Conservation (phyloP, 192 early-diverging fungal species). For the Thoreauomyces humboldtii region DNA sequence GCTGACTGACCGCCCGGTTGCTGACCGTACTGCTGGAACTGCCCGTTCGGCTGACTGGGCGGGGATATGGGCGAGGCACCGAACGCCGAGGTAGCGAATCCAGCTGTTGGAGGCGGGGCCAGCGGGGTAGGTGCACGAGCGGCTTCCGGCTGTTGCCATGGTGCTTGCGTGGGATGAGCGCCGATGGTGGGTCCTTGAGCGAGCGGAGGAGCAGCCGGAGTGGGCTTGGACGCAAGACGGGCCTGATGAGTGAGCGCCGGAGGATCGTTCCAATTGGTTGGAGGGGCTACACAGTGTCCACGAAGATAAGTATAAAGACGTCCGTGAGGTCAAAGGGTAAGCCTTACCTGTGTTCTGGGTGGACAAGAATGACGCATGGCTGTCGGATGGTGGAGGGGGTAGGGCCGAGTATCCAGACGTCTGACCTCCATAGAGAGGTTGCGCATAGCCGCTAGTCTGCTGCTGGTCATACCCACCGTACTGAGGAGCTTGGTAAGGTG, state of each 20-base stretch:
- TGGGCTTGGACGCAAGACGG: conserved; percentile 27
- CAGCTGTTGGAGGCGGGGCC: conserved; percentile 18
- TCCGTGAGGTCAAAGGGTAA: neutral
- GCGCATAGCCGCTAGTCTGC: too few relatives aligned
- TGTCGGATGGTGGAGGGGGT: too few relatives aligned
- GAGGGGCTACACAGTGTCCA: conserved; percentile 1
- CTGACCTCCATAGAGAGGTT: too few relatives aligned
- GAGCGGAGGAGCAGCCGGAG: conserved; percentile 27
- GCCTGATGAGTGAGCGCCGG: conserved; percentile 16
- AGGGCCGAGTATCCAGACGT: too few relatives aligned
- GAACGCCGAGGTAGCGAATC: conserved; percentile 23
- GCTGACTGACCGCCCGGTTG: neutral
- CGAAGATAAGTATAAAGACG: neutral
- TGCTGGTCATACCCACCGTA: too few relatives aligned
- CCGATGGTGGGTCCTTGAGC: conserved; percentile 5
- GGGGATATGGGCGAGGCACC: too few relatives aligned
- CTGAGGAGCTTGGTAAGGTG: too few relatives aligned
- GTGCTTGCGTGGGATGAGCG: conserved; percentile 18
- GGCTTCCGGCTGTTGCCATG: conserved; percentile 12
- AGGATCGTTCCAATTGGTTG: conserved; percentile 12
- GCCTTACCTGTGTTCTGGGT: conserved; percentile 1
- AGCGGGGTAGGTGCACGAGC: conserved; percentile 29
- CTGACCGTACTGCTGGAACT: conserved; percentile 1
- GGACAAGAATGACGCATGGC: neutral
- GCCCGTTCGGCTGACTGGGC: conserved; percentile 20